phyloP scores from a whole-genome alignment of 768 basidiomycete genomes.

The Pleurotus eryngii region DNA sequence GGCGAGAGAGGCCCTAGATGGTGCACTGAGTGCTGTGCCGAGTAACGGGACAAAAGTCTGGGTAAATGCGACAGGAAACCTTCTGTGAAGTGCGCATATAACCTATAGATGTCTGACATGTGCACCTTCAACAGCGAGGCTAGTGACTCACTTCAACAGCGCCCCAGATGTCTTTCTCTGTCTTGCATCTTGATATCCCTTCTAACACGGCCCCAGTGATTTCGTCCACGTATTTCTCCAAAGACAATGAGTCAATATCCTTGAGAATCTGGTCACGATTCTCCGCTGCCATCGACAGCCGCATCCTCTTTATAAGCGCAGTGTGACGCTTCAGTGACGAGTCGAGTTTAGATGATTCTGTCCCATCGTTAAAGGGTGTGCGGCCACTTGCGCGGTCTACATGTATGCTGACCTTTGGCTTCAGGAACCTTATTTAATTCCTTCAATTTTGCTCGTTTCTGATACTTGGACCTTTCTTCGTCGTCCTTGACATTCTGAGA shows the following conservation, averaged over 20 bases:
- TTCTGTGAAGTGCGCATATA: constrained; percentile 83
- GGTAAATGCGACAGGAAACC: constrained; percentile 80
- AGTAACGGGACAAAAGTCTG: constrained; percentile 64
- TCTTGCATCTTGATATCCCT: constrained; percentile 83
- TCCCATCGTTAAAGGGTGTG: not conserved
- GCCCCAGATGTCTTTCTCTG: constrained; percentile 87
- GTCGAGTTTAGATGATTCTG: constrained; percentile 79
- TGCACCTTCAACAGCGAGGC: constrained; percentile 1
- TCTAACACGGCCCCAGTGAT: constrained; percentile 85
- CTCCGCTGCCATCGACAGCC: constrained; percentile 79
- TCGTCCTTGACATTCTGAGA: constrained; percentile 26
- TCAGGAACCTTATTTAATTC: constrained; percentile 48
- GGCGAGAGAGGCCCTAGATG: constrained; percentile 55
- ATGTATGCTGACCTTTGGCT: constrained; percentile 43
- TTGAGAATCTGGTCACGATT: constrained; percentile 86
- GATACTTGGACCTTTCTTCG: constrained; percentile 47
- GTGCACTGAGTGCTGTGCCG: constrained; percentile 51
- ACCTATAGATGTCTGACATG: constrained; percentile 45
- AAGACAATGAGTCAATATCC: constrained; percentile 83
- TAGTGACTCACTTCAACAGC: constrained; percentile 75
- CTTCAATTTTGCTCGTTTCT: constrained; percentile 57
- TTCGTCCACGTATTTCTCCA: constrained; percentile 97
- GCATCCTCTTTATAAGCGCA: constrained; percentile 89
- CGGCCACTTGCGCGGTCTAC: not conserved
- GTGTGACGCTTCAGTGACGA: constrained; percentile 96